Evolutionary conservation across 805 yeast species (phyloP), one percentile per base, ranked within the genome.

Genomic region (Candida ipomoeae): DNA sequence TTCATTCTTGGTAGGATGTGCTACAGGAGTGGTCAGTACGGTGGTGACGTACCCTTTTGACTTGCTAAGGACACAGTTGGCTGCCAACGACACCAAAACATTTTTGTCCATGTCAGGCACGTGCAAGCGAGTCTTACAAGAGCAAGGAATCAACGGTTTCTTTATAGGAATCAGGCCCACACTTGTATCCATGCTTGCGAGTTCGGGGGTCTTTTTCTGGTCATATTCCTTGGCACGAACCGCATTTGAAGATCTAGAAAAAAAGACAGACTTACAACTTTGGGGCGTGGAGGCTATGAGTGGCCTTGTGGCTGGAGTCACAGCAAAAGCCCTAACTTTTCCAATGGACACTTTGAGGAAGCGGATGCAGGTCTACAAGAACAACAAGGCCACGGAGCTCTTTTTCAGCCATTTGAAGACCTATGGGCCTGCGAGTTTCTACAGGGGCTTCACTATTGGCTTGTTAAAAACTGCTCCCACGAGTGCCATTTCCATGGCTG

Each of bases 301-400:
- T 63, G 86, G 96, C 41, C 70, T 89, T 36, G 45, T 81, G 0
- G 96, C 97, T 0, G 98, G 97, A 0, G 73, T 82, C 0, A 56
- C 81, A 2, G 79, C 96, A 11, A 94, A 94, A 64, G 78, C 83
- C 0, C 55, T 82, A 0, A 83, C 89, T 0, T 94, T 89, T 66
- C 99, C 99, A 0, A 64, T 94, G 40, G 99, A 94, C 64, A 81
- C 96, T 0, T 63, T 91, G 2, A 74, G 97, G 20, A 83, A 89
- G 60, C 71, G 96, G 36, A 67, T 86, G 40, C 97, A 92, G 64
- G 81, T 91, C 68, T 53, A 53, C 34, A 50, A 51, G 41, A 63
- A 40, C n/a, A 39, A 17, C 14, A 50, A 62, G 11, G 57, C 69
- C 18, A 20, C 57, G 44, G 52, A 49, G 17, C 51, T 79, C 49